Conservation (phyloP, 805 yeast species). For the Monosporozyma aquatica region DNA sequence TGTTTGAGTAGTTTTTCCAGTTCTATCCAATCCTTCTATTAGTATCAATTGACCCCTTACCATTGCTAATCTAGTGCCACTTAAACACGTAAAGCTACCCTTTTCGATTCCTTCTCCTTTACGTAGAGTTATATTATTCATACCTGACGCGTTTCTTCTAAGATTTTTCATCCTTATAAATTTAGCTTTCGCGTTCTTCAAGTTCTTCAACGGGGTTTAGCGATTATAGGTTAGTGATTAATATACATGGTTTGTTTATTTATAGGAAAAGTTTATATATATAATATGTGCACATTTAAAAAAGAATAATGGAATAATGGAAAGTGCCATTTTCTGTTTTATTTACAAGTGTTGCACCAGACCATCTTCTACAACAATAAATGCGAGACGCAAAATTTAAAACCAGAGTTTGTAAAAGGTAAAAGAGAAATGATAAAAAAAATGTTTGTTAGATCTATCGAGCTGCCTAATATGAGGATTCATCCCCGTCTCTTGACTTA, state of each 20-base stretch:
- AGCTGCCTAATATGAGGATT: neutral
- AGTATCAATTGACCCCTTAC: constrained; percentile 65
- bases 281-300: constrained; percentile 1
- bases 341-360: neutral
- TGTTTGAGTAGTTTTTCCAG: constrained; percentile 89
- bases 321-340: neutral
- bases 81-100: no score
- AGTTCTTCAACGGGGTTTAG: no score
- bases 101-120: no score
- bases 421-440: no score
- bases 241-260: neutral
- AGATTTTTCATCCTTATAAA: no score
- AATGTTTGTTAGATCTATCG: no score
- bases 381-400: neutral
- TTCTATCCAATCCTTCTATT: constrained; percentile 88
- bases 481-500: neutral
- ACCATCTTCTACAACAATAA: neutral
- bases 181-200: no score
- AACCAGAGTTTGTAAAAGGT: no score
- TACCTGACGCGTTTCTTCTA: no score
- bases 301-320: constrained; percentile 2
- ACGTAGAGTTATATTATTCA: no score
- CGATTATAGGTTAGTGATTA: no score
- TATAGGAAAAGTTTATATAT: constrained; percentile 2
- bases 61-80: no score